These are phyloP conservation scores for Cordyceps tenuipes DNA, from an alignment of 2,329 filamentous ascomycete species.

Conservation along the genomic window DNA sequence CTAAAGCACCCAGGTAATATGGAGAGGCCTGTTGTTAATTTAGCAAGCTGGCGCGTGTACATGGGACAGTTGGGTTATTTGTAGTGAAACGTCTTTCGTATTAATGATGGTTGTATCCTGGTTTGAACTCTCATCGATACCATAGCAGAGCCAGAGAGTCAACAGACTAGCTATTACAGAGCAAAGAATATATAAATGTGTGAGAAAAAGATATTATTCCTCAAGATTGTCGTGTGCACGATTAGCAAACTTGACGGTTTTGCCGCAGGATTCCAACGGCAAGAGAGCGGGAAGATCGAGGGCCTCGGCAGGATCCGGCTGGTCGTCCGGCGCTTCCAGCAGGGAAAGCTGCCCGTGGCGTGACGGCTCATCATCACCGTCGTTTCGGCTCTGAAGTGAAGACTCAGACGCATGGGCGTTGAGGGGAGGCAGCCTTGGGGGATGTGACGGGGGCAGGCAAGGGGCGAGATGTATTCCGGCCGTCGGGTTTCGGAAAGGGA, in stretches of 20 bases:
- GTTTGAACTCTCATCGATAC: not conserved
- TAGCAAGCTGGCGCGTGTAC: not conserved
- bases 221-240: not conserved
- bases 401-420: not conserved
- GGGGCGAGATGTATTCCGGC: not conserved
- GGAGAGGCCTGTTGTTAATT: not conserved
- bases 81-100: not conserved
- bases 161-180: not conserved
- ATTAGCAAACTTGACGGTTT: not conserved
- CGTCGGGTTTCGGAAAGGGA: slow-evolving; percentile 2
- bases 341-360: not conserved
- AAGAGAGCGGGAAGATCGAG: not conserved
- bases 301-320: not conserved
- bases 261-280: not conserved
- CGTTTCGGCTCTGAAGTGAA: not conserved
- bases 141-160: not conserved
- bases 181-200: not conserved
- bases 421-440: not conserved
- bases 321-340: not conserved
- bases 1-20: not conserved
- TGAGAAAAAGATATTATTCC: not conserved
- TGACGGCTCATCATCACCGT: not conserved
- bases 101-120: not conserved
- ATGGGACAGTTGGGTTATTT: not conserved
- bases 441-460: not conserved